A percentile compares a stretch with the other conserved stretches of the same genome.
phyloP scores from a whole-genome alignment of 2,329 filamentous ascomycete species.

The Epichloe amarillans region DNA sequence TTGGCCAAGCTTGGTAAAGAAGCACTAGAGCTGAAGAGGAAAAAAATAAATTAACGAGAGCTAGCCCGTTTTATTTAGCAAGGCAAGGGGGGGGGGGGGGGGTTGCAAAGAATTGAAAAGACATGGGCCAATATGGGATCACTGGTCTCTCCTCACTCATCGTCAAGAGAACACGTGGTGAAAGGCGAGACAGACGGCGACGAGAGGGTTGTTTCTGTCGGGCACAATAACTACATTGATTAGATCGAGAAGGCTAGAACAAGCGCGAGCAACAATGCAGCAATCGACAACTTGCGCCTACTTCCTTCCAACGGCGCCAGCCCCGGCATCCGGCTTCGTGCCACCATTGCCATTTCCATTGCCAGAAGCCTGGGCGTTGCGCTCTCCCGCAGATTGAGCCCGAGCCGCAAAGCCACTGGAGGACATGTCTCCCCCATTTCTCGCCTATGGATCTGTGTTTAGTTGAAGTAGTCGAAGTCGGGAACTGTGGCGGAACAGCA shows the following conservation, averaged over 20 bases:
- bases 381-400: background rate
- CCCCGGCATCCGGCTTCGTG: no score
- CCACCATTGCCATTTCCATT: no score
- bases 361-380: background rate
- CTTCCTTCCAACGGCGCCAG: no score
- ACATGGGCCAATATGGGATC: no score
- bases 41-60: slow-evolving; percentile 6
- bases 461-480: no score
- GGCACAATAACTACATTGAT: no score
- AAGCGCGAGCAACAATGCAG: no score
- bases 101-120: no score
- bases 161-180: slow-evolving; percentile 14
- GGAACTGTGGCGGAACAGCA: background rate
- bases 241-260: no score
- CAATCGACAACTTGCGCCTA: no score
- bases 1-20: slow-evolving; percentile 50
- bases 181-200: slow-evolving; percentile 12
- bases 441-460: background rate
- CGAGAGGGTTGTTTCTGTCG: slow-evolving; percentile 5
- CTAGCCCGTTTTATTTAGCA: no score
- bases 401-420: background rate
- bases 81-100: no score
- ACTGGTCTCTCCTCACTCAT: slow-evolving; percentile 12
- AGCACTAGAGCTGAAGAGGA: slow-evolving; percentile 26
- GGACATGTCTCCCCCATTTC: background rate